phyloP scores from a whole-genome alignment of 2,329 filamentous ascomycete species.

The Fusarium sp. region DNA sequence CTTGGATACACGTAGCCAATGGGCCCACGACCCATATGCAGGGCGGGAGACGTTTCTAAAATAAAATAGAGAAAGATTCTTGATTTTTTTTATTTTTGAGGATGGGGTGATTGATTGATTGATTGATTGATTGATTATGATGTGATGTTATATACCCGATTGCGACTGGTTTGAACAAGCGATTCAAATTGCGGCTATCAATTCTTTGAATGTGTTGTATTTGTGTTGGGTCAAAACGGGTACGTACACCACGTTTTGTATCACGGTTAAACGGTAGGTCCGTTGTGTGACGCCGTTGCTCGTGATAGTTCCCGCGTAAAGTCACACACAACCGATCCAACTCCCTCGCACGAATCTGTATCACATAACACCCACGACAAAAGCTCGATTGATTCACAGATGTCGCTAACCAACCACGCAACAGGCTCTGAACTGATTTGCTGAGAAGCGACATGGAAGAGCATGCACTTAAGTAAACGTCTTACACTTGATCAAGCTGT shows the following conservation, averaged over 20 bases:
- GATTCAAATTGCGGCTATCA: not conserved
- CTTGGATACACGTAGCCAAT: conserved; percentile 33
- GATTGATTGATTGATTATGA: not conserved
- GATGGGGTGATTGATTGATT: not conserved
- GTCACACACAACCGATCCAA: not conserved
- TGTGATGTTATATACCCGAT: not conserved
- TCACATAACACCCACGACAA: not conserved
- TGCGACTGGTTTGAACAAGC: not conserved
- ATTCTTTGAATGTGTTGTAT: not conserved
- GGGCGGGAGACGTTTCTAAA: conserved; percentile 2
- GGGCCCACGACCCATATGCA: conserved; percentile 9
- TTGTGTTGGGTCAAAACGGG: not conserved
- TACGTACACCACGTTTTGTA: not conserved
- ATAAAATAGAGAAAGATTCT: not conserved
- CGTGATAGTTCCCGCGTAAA: not conserved
- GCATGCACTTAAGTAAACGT: fast-evolving
- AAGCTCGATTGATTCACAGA: not conserved
- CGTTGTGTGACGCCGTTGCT: conserved; percentile 6
- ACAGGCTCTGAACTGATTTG: too few relatives aligned
- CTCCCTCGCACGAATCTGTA: not conserved
- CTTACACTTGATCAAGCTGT: not conserved
- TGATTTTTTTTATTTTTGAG: not conserved
- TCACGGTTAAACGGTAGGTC: not conserved
- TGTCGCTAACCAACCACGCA: not conserved
- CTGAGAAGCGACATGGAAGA: not conserved